Conservation (phyloP, 352 stramenopile genomes). For the Phytophthora fragariae region DNA sequence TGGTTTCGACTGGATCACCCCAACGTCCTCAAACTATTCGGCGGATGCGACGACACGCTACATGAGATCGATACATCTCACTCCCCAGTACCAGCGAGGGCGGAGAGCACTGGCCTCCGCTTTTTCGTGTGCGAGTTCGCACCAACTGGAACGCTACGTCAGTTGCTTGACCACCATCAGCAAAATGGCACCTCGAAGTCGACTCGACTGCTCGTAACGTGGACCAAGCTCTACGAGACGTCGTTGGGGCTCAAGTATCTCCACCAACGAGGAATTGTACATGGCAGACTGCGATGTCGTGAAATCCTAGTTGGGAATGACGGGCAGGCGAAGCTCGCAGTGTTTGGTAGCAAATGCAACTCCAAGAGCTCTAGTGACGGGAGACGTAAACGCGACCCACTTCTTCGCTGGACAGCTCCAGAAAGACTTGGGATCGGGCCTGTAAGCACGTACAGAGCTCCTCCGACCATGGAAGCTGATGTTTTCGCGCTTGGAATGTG, state of each 20-base stretch:
- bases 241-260: constrained; percentile 35
- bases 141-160: constrained; percentile 10
- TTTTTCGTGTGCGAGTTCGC: constrained; percentile 27
- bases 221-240: constrained; percentile 27
- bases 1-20: constrained; percentile 25
- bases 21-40: constrained; percentile 19
- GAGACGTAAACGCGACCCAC: neutral
- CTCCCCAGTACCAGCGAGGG: neutral
- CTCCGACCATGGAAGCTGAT: constrained; percentile 17
- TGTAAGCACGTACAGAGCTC: neutral
- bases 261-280: constrained; percentile 23
- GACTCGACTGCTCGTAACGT: constrained; percentile 6
- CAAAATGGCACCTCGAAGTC: neutral
- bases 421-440: constrained; percentile 19
- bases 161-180: constrained; percentile 14
- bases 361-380: neutral
- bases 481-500: constrained; percentile 29
- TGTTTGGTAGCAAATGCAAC: constrained; percentile 10
- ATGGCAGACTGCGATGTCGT: constrained; percentile 19
- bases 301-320: constrained; percentile 31
- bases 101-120: neutral
- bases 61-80: constrained; percentile 17
- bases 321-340: constrained; percentile 22
- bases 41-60: constrained; percentile 9
- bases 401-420: constrained; percentile 27